Conservation (phyloP, 2,329 filamentous ascomycete genomes). For the Cordyceps pruinosa region DNA sequence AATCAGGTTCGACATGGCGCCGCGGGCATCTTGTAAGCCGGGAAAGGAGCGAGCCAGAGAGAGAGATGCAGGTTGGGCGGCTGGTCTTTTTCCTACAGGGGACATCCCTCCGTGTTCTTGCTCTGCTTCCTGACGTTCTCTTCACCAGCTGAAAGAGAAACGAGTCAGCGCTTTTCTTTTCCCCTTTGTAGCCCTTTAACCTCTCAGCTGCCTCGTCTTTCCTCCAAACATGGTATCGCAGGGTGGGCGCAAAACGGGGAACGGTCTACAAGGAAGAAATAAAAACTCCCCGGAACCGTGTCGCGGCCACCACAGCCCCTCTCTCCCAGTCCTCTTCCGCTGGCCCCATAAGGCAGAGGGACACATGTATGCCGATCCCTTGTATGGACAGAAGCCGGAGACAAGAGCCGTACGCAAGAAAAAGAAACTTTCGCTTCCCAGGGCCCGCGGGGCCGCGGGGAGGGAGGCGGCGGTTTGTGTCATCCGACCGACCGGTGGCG, state of each 20-base stretch:
- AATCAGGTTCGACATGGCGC: too few relatives aligned
- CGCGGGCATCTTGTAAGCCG: too few relatives aligned
- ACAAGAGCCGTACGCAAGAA: background rate
- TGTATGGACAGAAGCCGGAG: background rate
- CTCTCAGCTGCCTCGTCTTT: background rate
- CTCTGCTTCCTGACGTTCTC: too few relatives aligned
- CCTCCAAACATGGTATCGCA: background rate
- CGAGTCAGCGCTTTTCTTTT: conserved; percentile 2
- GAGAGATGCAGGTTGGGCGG: too few relatives aligned
- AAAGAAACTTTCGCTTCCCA: too few relatives aligned
- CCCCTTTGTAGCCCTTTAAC: background rate
- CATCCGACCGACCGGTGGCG: background rate
- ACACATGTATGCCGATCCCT: background rate
- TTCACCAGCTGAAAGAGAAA: background rate
- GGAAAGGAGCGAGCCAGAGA: too few relatives aligned
- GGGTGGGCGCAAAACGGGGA: background rate
- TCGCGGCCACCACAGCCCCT: background rate
- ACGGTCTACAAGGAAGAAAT: background rate
- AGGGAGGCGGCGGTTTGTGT: too few relatives aligned
- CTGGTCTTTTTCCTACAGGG: too few relatives aligned
- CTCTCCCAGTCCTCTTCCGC: background rate
- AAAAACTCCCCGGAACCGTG: background rate
- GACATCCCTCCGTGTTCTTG: too few relatives aligned
- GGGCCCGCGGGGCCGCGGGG: too few relatives aligned
- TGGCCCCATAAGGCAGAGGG: background rate